Conservation (phyloP, 1,139 yeast species). For the Nakaseomyces uthaithaninus region DNA sequence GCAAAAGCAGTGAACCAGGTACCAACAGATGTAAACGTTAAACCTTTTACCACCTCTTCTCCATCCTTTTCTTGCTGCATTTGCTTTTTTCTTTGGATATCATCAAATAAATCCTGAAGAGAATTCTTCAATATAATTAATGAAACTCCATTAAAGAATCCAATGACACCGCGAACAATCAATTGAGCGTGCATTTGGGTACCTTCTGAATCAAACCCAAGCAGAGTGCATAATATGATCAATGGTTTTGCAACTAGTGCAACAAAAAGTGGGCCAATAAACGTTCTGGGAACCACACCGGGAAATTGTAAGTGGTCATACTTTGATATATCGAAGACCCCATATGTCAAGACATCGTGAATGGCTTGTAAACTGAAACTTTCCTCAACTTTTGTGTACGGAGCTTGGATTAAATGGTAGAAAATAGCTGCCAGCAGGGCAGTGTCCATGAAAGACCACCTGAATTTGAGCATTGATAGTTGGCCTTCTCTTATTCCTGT, state of each 20-base stretch:
- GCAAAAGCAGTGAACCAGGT: slow-evolving; percentile 54
- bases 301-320: slow-evolving; percentile 79
- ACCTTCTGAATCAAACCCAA: slow-evolving; percentile 8
- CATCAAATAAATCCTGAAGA: slow-evolving; percentile 20
- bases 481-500: slow-evolving; percentile 7
- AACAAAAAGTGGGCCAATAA: slow-evolving; percentile 61
- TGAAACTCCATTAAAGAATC: slow-evolving; percentile 40
- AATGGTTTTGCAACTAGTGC: slow-evolving; percentile 39
- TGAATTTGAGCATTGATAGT: slow-evolving; percentile 10
- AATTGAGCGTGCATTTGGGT: slow-evolving; percentile 42
- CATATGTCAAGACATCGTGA: slow-evolving; percentile 68
- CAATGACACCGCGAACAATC: slow-evolving; percentile 46
- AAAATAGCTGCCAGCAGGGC: slow-evolving; percentile 33
- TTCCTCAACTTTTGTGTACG: slow-evolving; percentile 90
- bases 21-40: slow-evolving; percentile 30
- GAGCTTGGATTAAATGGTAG: slow-evolving; percentile 49
- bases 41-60: not conserved
- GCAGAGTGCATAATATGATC: slow-evolving; percentile 16
- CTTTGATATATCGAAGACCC: slow-evolving; percentile 39
- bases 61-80: slow-evolving; percentile 14
- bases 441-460: slow-evolving; percentile 24
- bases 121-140: slow-evolving; percentile 33
- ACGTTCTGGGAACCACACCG: slow-evolving; percentile 84
- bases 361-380: slow-evolving; percentile 87
- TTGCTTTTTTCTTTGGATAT: slow-evolving; percentile 10